A percentile compares a stretch with the other conserved stretches of the same genome.
These are phyloP conservation scores for Colletotrichum ledebouriae DNA, from an alignment of 2,329 filamentous ascomycete genomes.

Conservation along the genomic window DNA sequence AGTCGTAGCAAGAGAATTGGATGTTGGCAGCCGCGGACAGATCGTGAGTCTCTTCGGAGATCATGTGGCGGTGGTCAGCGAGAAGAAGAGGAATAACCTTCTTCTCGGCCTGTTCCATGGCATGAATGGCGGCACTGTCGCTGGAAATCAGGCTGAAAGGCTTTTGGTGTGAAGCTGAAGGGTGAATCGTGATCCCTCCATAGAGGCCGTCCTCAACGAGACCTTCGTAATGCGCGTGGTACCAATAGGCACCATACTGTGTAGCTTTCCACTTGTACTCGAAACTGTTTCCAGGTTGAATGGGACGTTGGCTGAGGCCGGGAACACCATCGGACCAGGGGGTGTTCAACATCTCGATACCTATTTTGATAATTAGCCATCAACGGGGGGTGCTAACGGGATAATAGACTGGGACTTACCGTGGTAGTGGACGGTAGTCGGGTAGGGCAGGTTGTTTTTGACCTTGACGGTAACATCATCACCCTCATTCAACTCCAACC, in stretches of 20 bases:
- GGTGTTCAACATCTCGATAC: conserved; percentile 52
- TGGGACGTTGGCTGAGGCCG: conserved; percentile 67
- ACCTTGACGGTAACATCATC: conserved; percentile 62
- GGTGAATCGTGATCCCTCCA: conserved; percentile 67
- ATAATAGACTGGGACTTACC: conserved; percentile 48
- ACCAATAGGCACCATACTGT: conserved; percentile 71
- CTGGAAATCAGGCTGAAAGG: conserved; percentile 66
- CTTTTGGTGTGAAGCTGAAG: conserved; percentile 48
- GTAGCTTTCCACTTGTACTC: conserved; percentile 68
- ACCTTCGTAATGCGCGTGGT: conserved; percentile 68
- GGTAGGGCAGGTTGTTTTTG: conserved; percentile 60
- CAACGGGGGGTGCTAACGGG: neutral
- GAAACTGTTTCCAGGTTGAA: conserved; percentile 62
- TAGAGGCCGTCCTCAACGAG: conserved; percentile 73
- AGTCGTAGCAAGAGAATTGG: conserved; percentile 70
- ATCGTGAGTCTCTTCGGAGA: conserved; percentile 61
- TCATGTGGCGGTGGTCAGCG: conserved; percentile 68
- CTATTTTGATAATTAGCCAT: conserved; percentile 44
- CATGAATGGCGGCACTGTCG: conserved; percentile 46
- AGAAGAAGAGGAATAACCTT: conserved; percentile 63
- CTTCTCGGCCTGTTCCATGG: conserved; percentile 63
- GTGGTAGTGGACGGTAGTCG: conserved; percentile 65
- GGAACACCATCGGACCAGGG: conserved; percentile 73
- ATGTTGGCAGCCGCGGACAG: conserved; percentile 59
- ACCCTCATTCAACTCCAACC: conserved; percentile 66